Conservation (phyloP, 31 red algal genomes). For the Pterothamnion heteromorphum region DNA sequence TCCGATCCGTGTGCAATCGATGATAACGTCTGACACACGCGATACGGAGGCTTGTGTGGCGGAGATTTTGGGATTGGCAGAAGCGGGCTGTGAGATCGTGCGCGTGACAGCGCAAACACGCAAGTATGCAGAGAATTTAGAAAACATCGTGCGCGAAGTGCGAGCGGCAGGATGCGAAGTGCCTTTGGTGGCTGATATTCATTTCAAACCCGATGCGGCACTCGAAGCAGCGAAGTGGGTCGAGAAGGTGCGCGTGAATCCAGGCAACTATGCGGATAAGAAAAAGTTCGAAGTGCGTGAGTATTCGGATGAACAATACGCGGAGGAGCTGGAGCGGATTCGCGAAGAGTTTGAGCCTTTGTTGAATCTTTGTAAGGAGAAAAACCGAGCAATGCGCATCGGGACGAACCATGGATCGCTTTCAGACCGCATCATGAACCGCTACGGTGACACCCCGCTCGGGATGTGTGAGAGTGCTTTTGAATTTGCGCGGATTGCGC, state of each 20-base stretch:
- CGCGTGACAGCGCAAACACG: constrained; percentile 78
- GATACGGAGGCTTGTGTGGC: constrained; percentile 67
- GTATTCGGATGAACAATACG: constrained; percentile 83
- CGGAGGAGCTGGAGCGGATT: constrained; percentile 65
- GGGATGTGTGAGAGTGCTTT: constrained; percentile 99
- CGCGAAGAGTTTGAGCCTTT: constrained; percentile 80
- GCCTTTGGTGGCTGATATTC: constrained; percentile 95
- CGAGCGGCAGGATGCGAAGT: constrained; percentile 74
- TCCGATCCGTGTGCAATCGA: constrained; percentile 96
- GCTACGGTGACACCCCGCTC: constrained; percentile 94
- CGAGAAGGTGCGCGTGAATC: constrained; percentile 99
- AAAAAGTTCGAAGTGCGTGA: constrained; percentile 77
- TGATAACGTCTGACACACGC: constrained; percentile 98
- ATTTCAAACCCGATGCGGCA: constrained; percentile 82
- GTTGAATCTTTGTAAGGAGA: constrained; percentile 68
- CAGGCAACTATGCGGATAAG: constrained; percentile 92
- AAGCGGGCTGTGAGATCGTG: constrained; percentile 98
- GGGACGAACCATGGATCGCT: constrained; percentile 98
- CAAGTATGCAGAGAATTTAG: constrained; percentile 82
- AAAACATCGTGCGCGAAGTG: constrained; percentile 81
- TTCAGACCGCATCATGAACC: constrained; percentile 91
- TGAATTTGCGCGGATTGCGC: constrained; percentile 82
- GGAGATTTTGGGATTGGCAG: constrained; percentile 74
- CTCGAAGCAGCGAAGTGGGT: constrained; percentile 97
- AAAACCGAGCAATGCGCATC: constrained; percentile 91